Evolutionary conservation across 129 eudicot species (phyloP), one percentile per base, ranked within the genome.

Genomic region (Ambrosia trifida): DNA sequence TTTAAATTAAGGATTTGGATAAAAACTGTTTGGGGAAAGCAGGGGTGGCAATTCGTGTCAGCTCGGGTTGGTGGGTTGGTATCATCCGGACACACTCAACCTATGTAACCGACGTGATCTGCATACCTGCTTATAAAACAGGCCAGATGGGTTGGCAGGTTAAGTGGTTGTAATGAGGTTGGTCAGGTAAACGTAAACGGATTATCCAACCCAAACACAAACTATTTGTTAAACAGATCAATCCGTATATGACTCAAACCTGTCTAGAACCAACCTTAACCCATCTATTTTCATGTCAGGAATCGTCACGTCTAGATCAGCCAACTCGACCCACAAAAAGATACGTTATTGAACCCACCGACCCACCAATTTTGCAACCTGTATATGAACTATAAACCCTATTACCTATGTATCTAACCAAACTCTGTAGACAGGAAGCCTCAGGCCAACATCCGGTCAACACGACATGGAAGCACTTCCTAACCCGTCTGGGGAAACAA

Each of bases 401-500:
- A 19, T 68, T 16, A 40, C 51, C 5, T 64, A 9, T 51, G 30
- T 50, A 52, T 77, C 80, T 82, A 75, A 92, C 81, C 33, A 66
- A 75, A 83, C 56, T 77, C 51, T 89, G 70, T 93, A 93, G 98
- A 85, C 96, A 89, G 96, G 98, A 80, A 79, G 83, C 72, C 18
- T 46, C 79, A 66, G 70, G 72, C 20, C 76, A 38, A 19, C 85
- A 38, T 51, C 85, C 10, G 3, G 30, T 53, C 96, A 79, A 32
- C 89, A 33, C 43, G 96, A 89, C 91, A 85, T 92, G 95, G 98
- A 92, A 72, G 74, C 86, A 40, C 65, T 89, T 58, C 98, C 96
- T 76, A 87, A 92, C 54, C 86, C 73, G 43, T 77, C 91, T 81
- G 98, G 95, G 45, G 95, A 92, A 82, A 69, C 87, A 73, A 83